A percentile compares a stretch with the other conserved stretches of the same genome.
These are phyloP conservation scores for Pythium phragmiticola DNA, from an alignment of 352 stramenopile species.

Conservation along the genomic window DNA sequence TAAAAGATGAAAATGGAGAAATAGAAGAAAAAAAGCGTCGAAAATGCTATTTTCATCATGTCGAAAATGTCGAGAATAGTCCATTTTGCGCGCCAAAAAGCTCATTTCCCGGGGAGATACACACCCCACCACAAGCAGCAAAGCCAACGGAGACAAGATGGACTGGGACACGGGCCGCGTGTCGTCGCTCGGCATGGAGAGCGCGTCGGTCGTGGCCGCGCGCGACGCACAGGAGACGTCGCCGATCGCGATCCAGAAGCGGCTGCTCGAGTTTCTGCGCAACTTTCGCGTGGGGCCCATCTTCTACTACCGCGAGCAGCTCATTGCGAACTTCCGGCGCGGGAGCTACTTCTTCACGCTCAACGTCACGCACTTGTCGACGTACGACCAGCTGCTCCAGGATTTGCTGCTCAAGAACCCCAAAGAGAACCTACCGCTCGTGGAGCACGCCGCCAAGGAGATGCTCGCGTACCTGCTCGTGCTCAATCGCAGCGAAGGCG, in stretches of 20 bases:
- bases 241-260: slow-evolving; percentile 59
- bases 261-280: slow-evolving; percentile 82
- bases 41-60: slow-evolving; percentile 6
- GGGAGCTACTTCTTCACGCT: slow-evolving; percentile 75
- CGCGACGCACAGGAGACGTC: slow-evolving; percentile 53
- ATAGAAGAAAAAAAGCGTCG: background rate
- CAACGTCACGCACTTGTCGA: slow-evolving; percentile 79
- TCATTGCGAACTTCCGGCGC: slow-evolving; percentile 84
- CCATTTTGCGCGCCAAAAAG: slow-evolving; percentile 18
- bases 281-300: slow-evolving; percentile 84
- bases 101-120: background rate
- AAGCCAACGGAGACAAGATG: slow-evolving; percentile 35
- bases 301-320: slow-evolving; percentile 90
- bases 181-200: slow-evolving; percentile 81
- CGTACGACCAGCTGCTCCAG: slow-evolving; percentile 86
- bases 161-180: slow-evolving; percentile 82
- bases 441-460: slow-evolving; percentile 86
- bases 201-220: slow-evolving; percentile 40
- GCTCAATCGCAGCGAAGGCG: slow-evolving; percentile 39
- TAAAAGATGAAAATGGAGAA: background rate
- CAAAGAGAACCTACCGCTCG: slow-evolving; percentile 78
- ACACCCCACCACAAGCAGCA: background rate
- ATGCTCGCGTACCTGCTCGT: slow-evolving; percentile 67
- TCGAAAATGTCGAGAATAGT: slow-evolving; percentile 15
- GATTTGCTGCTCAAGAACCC: slow-evolving; percentile 84